Base-by-base conservation (phyloP, 495 filamentous ascomycete species). In the Aspergillus leporis region DNA sequence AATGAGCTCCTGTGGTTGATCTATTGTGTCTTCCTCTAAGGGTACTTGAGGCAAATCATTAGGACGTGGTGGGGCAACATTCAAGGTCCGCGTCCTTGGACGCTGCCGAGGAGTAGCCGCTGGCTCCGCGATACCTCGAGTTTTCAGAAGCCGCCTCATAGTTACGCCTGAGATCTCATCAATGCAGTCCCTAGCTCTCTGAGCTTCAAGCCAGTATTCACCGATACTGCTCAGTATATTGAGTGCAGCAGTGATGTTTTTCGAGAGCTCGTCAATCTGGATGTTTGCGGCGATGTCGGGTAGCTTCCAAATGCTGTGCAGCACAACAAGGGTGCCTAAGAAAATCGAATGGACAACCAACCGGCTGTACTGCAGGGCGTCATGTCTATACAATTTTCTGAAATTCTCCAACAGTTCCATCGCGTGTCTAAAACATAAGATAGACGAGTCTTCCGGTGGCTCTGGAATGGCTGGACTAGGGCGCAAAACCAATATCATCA, bases 201-300 rank as follows among this genome's bases (percentile, higher is more conserved):
- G 72, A 12, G 78, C 77, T 53, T 76, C 75, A 5, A 64, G 56
- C 76, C 77, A 81, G 60, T 80, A 70, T 28, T 81, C 77, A 10
- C 75, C 78, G 19, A 78, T 74, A 22, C 76, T 75, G 59, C 77
- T 78, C 13, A 81, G 71, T 18, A 81, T 72, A 34, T 73, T 75
- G 53, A 72, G 62, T 22, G 70, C 63, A n/a, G 69, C 70, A 30
- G 68, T 65, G n/a, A 74, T 64, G 48, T 76, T 70, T 3, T 66
- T 60, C 3, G 73, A 70, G 9, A 81, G 59, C 13, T 74, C 73
- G 14, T 76, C 71, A 30, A 78, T 68, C n/a, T 70, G 70, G 19
- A 75, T 55, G 8, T 66, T 68, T 10, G 66, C 64, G 23, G 74
- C 61, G 19, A 74, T 61, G 10, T 62, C 55, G 4, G 76, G 74